Conservation (phyloP, 2,329 filamentous ascomycete genomes). For the Colletotrichum sp. region DNA sequence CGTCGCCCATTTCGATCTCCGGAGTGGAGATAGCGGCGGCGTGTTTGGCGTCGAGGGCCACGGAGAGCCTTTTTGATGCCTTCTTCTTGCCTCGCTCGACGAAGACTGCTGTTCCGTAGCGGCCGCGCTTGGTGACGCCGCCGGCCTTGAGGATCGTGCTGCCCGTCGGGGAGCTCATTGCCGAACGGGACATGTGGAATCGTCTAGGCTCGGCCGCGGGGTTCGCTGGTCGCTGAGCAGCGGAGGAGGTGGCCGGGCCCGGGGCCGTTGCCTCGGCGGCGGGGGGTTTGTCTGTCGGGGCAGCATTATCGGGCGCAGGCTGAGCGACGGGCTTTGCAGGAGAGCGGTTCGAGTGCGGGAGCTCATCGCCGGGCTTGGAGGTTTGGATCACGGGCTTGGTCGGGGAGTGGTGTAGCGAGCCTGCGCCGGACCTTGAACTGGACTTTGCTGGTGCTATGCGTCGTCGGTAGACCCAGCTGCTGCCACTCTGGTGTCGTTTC, state of each 20-base stretch:
- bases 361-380: constrained; percentile 45
- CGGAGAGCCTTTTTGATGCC: constrained; percentile 24
- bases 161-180: constrained; percentile 38
- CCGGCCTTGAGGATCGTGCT: constrained; percentile 25
- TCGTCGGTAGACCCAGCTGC: constrained; percentile 62
- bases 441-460: constrained; percentile 40
- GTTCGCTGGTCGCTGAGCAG: constrained; percentile 13
- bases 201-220: constrained; percentile 47
- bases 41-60: constrained; percentile 27
- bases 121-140: constrained; percentile 44
- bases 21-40: background rate
- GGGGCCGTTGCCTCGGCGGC: background rate
- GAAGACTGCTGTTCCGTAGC: constrained; percentile 55
- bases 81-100: constrained; percentile 56
- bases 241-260: background rate
- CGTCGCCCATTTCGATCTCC: background rate
- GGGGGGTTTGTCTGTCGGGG: background rate
- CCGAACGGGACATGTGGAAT: constrained; percentile 60
- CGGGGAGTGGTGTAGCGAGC: constrained; percentile 16
- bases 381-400: constrained; percentile 53
- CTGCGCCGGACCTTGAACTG: constrained; percentile 25
- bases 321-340: constrained; percentile 15
- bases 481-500: constrained; percentile 58
- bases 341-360: constrained; percentile 26
- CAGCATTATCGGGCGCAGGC: background rate